Base-by-base conservation (phyloP, 306 rosid genomes). In the Arachis stenosperma region DNA sequence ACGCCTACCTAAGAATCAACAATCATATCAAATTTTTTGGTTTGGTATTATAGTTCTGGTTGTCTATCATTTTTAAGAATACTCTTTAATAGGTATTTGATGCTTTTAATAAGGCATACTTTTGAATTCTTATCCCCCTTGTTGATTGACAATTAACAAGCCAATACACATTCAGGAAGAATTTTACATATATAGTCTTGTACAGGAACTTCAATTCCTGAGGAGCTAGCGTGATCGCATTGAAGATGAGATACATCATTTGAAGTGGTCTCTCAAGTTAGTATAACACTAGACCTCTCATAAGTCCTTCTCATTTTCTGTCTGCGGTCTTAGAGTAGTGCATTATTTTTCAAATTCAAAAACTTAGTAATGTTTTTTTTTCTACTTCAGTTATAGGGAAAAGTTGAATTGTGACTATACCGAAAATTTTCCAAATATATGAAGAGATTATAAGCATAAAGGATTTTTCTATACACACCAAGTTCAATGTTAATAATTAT, bases 261-360 rank as follows among this genome's bases (percentile, higher is more conserved):
- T 91, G 85, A 84, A 88, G 86, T 88, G 96, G 96, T 80, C 89
- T 78, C 91, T 91, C 68, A 90, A 81, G 99, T 89, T 72, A 70
- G 90, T 81, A 78, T 65, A 62, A 65, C 54, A 80, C 81, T 68
- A 59, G 62, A 46, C 42, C 40, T 54, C 64, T 47, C 53, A 33
- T 51, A 53, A 55, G 42, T 36, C 55, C 12, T 57, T 55, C 81
- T 48, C 59, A 17, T 48, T 51, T 55, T 74, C 29, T 51, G 43
- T 51, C 27, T 29, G 59, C 60, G 44, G 57, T 65, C 68, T 56
- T 5, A 39, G 48, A 58, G 56, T 71, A 48, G 79, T 72, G 54
- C 60, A 69, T 33, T 9, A 41, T 48, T 65, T 58, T 75, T 63
- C 86, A 95, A 97, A 70, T 88, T 78, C 83, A 91, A 87, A 52